Percentiles rank a stretch among this genome's conserved stretches.
These are phyloP conservation scores for Diaporthe capsici DNA, from an alignment of 2,329 filamentous ascomycete genomes.

Conservation along the genomic window DNA sequence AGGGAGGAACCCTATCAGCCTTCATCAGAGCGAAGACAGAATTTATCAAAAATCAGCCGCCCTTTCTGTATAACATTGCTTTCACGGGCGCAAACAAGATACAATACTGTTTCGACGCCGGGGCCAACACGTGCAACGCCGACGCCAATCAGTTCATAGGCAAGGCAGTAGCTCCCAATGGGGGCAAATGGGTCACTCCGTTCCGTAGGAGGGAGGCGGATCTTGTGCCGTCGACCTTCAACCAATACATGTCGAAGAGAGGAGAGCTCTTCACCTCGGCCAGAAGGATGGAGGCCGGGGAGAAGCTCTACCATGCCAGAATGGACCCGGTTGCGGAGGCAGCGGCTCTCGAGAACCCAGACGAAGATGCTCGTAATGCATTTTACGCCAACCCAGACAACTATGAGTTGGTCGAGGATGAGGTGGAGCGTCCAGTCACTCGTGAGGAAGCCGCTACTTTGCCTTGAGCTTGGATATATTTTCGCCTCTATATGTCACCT, in stretches of 20 bases:
- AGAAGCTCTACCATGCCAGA: constrained; percentile 10
- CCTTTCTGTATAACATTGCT: neutral
- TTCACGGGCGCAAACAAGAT: neutral
- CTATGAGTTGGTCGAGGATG: constrained; percentile 20
- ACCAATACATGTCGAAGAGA: constrained; percentile 13
- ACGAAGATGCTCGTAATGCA: constrained; percentile 4
- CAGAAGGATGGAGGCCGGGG: neutral
- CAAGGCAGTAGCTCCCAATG: neutral
- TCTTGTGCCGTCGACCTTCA: neutral
- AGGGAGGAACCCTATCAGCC: neutral
- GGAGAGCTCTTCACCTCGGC: constrained; percentile 7
- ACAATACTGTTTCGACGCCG: neutral
- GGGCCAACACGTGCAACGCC: neutral
- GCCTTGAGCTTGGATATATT: constrained; percentile 3
- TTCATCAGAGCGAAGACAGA: neutral
- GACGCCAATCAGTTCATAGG: neutral
- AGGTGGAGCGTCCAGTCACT: neutral
- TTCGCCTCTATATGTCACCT: neutral
- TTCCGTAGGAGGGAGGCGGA: neutral
- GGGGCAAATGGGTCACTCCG: neutral
- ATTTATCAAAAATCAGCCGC: neutral
- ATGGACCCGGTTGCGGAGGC: neutral
- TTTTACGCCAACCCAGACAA: constrained; percentile 11
- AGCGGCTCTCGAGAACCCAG: neutral
- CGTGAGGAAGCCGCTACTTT: neutral